Percentiles rank a stretch among this genome's conserved stretches.
Conservation (phyloP, 306 rosid species). For the Pterocarpus santalinus region DNA sequence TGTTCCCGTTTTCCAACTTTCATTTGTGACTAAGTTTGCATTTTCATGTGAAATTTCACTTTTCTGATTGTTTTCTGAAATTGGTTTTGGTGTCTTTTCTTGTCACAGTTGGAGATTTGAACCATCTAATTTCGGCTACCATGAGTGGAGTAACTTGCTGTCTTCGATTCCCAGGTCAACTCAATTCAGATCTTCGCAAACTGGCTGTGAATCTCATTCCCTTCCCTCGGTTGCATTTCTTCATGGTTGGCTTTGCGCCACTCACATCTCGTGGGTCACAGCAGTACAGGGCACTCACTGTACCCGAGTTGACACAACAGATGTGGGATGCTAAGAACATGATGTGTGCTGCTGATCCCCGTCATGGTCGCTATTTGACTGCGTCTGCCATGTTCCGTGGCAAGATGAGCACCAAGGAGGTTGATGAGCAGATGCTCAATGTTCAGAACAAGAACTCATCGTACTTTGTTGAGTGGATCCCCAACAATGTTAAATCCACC, state of each 20-base stretch:
- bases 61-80: not conserved
- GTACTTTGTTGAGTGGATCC: constrained; percentile 81
- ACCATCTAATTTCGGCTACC: constrained; percentile 76
- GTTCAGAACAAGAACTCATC: constrained; percentile 80
- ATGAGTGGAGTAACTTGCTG: constrained; percentile 84
- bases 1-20: not conserved
- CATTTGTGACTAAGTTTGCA: not conserved
- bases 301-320: constrained; percentile 77
- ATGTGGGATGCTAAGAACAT: constrained; percentile 84
- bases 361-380: constrained; percentile 75
- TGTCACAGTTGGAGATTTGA: constrained; percentile 70
- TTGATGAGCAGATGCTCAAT: constrained; percentile 78
- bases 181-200: constrained; percentile 75
- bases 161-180: constrained; percentile 77
- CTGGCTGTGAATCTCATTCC: constrained; percentile 78
- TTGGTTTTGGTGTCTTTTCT: not conserved
- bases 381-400: constrained; percentile 88
- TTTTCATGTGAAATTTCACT: not conserved
- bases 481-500: constrained; percentile 74
- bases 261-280: constrained; percentile 80
- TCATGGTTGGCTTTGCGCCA: constrained; percentile 82
- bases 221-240: constrained; percentile 76
- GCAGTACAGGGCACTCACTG: constrained; percentile 75
- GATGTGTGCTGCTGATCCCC: constrained; percentile 87
- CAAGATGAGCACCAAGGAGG: constrained; percentile 81